Evolutionary conservation across 176 grass and related monocot species (phyloP).

Genomic region (Triticum dicoccoides): DNA sequence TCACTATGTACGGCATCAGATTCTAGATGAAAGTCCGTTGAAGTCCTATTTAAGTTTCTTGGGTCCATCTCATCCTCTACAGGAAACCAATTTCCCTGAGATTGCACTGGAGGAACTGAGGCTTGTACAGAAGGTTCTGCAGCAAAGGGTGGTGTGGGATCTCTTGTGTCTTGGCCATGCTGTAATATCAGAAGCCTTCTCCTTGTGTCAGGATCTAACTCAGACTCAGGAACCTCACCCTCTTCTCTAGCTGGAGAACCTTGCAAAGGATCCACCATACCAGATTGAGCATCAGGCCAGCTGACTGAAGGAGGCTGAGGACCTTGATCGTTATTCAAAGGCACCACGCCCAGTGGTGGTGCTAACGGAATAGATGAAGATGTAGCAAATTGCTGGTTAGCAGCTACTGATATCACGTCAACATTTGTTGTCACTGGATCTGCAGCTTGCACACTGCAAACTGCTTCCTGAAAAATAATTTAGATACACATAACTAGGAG

Average conservation of each 20-base stretch:
- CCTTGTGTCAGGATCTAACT: conserved; percentile 87
- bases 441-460: conserved; percentile 41
- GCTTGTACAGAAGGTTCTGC: conserved; percentile 35
- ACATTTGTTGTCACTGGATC: conserved; percentile 50
- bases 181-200: conserved; percentile 94
- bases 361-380: conserved; percentile 37
- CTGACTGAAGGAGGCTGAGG: conserved; percentile 43
- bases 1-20: conserved; percentile 34
- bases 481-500: conserved; percentile 12
- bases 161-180: conserved; percentile 86
- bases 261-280: conserved; percentile 47
- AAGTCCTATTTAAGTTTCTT: conserved; percentile 34
- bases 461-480: conserved; percentile 65
- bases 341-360: conserved; percentile 32
- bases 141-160: conserved; percentile 44
- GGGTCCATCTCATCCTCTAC: conserved; percentile 49
- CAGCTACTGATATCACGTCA: conserved; percentile 30
- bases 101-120: conserved; percentile 53
- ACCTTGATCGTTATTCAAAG: conserved; percentile 43
- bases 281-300: conserved; percentile 47
- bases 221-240: conserved; percentile 83
- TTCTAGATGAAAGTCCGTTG: conserved; percentile 45
- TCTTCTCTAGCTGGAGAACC: conserved; percentile 87
- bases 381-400: conserved; percentile 41
- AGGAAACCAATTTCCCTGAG: conserved; percentile 51